Evolutionary conservation across 2,329 filamentous ascomycete genomes (phyloP), one percentile per base, ranked within the genome.

Genomic region (Microdochium bolleyi): DNA sequence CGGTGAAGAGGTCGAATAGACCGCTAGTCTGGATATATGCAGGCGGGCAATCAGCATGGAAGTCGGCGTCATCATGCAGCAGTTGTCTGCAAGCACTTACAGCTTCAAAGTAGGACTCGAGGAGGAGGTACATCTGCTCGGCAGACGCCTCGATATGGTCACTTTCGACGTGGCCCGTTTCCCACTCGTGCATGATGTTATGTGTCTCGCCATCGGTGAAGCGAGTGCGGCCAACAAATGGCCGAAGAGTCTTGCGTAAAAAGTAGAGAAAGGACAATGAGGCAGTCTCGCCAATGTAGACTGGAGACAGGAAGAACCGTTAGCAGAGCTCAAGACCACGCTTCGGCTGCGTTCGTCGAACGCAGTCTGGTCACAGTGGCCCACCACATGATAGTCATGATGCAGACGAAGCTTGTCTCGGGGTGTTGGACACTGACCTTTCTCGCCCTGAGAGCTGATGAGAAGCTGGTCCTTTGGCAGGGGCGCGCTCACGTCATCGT

Each of bases 261-360:
- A 80, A 70, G 53, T 82, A 77, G 1, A 83, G 63, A 53, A 83
- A 83, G 0, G 79, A 82, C 14, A 83, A 64, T 0, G 76, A 74
- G 1, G 76, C 75, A 10, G 73, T 74, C n/a, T 72, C 67, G n/a
- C 75, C 72, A 49, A 78, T 68, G 50, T 73, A 78, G 0, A 78
- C 73, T 78, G 44, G 19, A 9, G 34, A 2, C 4, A 19, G 7
- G 49, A n/a, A 1, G 1, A 7, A 8, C n/a, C 1, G 27, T 53
- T 2, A 2, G 8, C 7, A 21, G 3, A 10, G n/a, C 9, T 3
- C n/a, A 38, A 19, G 34, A 14, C 30, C 30, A 34, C 30, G 30
- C 30, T 8, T 8, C 30, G 14, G 30, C 30, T 8, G 30, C 14
- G 8, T 8, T 8, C 8, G 8, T 34, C 30, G 14, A 34, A 34